These are phyloP conservation scores for Sclerotinia minor DNA, from an alignment of 2,329 filamentous ascomycete species.

Conservation along the genomic window DNA sequence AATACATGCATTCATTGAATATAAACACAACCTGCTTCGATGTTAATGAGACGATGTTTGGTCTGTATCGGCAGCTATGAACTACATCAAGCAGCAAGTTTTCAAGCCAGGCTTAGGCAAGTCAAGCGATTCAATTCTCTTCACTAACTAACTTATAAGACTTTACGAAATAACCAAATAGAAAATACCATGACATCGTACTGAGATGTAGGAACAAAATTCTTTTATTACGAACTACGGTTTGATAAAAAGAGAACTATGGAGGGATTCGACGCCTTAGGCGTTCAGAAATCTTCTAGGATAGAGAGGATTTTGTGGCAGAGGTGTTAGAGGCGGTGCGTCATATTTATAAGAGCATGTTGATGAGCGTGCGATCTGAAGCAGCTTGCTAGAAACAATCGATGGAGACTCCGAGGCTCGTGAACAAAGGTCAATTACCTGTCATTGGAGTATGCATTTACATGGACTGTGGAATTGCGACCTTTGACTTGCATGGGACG, in stretches of 20 bases:
- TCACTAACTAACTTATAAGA: background rate
- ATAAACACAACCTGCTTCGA: background rate
- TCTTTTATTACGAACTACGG: background rate
- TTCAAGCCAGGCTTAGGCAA: background rate
- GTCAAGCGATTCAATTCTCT: background rate
- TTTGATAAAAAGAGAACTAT: background rate
- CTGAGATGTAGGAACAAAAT: background rate
- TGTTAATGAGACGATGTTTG: background rate
- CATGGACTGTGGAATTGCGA: background rate
- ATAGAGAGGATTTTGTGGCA: background rate
- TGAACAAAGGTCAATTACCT: background rate
- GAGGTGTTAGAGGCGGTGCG: background rate
- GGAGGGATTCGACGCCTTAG: background rate
- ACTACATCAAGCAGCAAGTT: background rate
- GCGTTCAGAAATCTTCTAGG: background rate
- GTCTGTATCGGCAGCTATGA: background rate
- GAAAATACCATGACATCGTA: background rate
- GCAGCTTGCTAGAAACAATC: background rate
- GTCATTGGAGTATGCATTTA: background rate
- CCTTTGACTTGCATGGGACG: background rate
- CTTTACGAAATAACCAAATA: too few relatives aligned
- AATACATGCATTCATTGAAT: background rate
- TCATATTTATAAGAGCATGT: background rate
- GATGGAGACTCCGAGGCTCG: background rate
- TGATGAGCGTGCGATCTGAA: too few relatives aligned